These are phyloP conservation scores for Asterophora parasitica DNA, from an alignment of 768 basidiomycete species.

Conservation along the genomic window DNA sequence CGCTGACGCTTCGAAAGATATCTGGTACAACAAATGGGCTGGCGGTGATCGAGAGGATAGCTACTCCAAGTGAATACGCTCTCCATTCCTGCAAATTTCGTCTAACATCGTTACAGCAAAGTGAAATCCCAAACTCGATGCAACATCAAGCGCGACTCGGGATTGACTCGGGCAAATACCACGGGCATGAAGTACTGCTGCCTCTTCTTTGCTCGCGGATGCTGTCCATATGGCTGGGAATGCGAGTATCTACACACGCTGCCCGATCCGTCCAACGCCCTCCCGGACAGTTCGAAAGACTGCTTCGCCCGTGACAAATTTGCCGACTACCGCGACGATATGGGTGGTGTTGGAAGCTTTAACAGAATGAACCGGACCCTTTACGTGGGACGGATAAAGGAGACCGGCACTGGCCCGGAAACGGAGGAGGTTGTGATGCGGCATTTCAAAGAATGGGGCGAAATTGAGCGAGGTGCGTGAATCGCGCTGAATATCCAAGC, in stretches of 20 bases:
- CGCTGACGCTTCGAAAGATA: conserved; percentile 47
- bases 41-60: conserved; percentile 96
- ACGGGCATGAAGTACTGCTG: conserved; percentile 91
- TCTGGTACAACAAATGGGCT: conserved; percentile 99
- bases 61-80: conserved; percentile 76
- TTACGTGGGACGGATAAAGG: conserved; percentile 92
- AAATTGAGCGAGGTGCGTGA: conserved; percentile 81
- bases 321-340: conserved; percentile 95
- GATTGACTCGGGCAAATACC: conserved; percentile 92
- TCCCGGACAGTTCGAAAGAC: conserved; percentile 92
- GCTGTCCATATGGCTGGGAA: conserved; percentile 97
- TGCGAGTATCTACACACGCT: conserved; percentile 94
- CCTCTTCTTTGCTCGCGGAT: conserved; percentile 93
- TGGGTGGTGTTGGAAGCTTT: conserved; percentile 99
- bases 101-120: conserved; percentile 52
- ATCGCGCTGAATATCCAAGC: not conserved
- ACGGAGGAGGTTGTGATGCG: conserved; percentile 87
- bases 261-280: conserved; percentile 59
- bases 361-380: conserved; percentile 90
- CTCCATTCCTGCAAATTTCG: not conserved
- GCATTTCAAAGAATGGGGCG: conserved; percentile 96
- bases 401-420: conserved; percentile 82
- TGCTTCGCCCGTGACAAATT: conserved; percentile 98
- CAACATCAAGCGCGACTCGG: conserved; percentile 81
- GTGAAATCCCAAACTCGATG: conserved; percentile 92